Base-by-base conservation (phyloP, 768 basidiomycete genomes). In the Tulasnella sp. region DNA sequence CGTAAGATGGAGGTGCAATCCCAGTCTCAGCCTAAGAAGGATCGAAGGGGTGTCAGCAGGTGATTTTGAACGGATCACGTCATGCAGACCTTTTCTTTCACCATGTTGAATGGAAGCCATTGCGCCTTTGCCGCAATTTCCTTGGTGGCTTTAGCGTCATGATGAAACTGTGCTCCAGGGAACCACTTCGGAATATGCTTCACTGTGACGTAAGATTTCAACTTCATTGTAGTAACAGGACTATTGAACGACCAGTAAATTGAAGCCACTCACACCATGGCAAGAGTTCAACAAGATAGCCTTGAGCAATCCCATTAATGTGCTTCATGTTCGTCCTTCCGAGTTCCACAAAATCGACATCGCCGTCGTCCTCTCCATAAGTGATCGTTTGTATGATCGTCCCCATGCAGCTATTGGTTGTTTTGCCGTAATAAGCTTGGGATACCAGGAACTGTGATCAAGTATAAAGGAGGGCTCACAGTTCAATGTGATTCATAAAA, bases 121-220 rank as follows among this genome's bases (percentile, higher is more conserved):
- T 21, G 27, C 24, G 19, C 4, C 27, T 38, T 15, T 43, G n/a
- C 23, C 26, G 29, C 11, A 13, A 26, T 5, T 26, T 23, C 41
- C 21, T 23, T 21, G 44, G 23, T 44, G 21, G 19, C 11, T 42
- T 43, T 9, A 43, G 34, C 55, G 4, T 43, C 24, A 17, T 42
- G 55, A 19, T 56, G 42, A 27, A 56, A 56, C 5, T n/a, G 9
- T 19, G 43, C 43, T 0, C 55, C 55, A 30, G 55, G 43, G 8
- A 56, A 27, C 55, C 55, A 56, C 3, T 29, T 32, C 21, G 55
- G 42, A 4, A 56, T 23, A 26, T 56, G 29, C 45, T 56, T 4
- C n/a, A 56, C 55, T 56, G 1, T n/a, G n/a, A n/a, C n/a, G 13
- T 10, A 32, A 27, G 11, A 38, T 7, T 7, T 38, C 15, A 5